Evolutionary conservation across 345 rosid species (phyloP).

Genomic region (Populus nigra): DNA sequence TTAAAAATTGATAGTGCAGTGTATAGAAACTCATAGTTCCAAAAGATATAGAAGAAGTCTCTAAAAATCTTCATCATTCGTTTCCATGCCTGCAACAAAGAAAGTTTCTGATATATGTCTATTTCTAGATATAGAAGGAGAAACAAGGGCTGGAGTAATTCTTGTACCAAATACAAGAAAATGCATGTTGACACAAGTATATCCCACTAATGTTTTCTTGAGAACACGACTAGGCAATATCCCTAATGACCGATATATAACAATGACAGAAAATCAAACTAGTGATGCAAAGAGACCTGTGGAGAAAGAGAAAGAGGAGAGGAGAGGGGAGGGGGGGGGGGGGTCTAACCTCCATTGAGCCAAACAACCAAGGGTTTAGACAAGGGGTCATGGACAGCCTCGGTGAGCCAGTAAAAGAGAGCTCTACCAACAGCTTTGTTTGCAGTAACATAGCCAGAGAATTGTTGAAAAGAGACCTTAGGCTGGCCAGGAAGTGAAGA

Average conservation of each 20-base stretch:
- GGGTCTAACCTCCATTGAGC: slow-evolving; percentile 85
- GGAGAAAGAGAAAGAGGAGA: background rate
- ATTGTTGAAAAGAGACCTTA: slow-evolving; percentile 74
- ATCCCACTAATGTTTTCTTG: background rate
- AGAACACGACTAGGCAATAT: background rate
- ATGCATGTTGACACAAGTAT: background rate
- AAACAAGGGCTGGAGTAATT: background rate
- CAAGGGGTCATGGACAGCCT: slow-evolving; percentile 47
- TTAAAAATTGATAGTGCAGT: background rate
- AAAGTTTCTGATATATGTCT: background rate
- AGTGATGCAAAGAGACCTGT: background rate
- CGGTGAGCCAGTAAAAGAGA: slow-evolving; percentile 95
- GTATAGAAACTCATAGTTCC: background rate
- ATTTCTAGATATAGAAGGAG: background rate
- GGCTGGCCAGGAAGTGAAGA: slow-evolving; percentile 92
- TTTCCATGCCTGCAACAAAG: slow-evolving; percentile 36
- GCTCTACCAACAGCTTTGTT: slow-evolving; percentile 66
- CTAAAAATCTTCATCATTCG: background rate
- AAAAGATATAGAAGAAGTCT: background rate
- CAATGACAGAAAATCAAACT: background rate
- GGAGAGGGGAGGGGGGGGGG: background rate
- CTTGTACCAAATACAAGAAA: background rate
- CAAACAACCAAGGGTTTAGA: slow-evolving; percentile 83
- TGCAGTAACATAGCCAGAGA: slow-evolving; percentile 88
- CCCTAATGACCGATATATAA: slow-evolving; percentile 27